Percentiles rank a stretch among this genome's conserved stretches.
These are phyloP conservation scores for Jasminum sambac DNA, from an alignment of 257 asterid species.

Conservation along the genomic window DNA sequence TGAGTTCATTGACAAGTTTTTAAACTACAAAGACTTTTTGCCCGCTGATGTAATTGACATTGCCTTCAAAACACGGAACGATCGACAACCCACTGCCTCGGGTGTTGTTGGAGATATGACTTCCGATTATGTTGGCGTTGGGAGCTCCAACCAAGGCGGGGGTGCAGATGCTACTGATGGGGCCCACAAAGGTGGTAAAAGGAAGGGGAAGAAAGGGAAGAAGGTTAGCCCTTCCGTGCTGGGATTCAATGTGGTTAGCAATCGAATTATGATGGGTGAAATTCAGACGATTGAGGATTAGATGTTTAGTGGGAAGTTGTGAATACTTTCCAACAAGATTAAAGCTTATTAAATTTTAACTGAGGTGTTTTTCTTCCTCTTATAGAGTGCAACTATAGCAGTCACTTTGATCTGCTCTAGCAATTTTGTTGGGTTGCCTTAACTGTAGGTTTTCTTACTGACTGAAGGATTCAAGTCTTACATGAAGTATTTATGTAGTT, in stretches of 20 bases:
- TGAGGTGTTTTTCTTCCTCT: constrained; percentile 39
- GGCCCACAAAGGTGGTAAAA: constrained; percentile 60
- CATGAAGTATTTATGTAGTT: background rate
- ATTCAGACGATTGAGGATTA: constrained; percentile 82
- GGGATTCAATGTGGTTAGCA: constrained; percentile 95
- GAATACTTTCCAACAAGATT: constrained; percentile 43
- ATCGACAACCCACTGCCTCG: constrained; percentile 36
- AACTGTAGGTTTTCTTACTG: constrained; percentile 25
- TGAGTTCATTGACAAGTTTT: constrained; percentile 83
- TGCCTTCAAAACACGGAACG: constrained; percentile 60
- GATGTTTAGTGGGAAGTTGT: constrained; percentile 35
- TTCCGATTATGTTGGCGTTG: constrained; percentile 38
- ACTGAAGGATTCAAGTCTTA: background rate
- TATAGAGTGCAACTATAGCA: constrained; percentile 51
- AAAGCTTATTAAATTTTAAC: constrained; percentile 12
- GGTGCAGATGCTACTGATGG: constrained; percentile 38
- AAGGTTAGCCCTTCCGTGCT: constrained; percentile 74
- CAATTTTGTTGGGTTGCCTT: constrained; percentile 51
- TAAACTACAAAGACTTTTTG: constrained; percentile 77
- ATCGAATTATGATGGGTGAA: constrained; percentile 99
- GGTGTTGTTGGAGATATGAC: constrained; percentile 36
- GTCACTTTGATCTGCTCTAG: constrained; percentile 50
- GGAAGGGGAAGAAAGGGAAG: constrained; percentile 82
- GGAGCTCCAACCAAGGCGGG: constrained; percentile 33
- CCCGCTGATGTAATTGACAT: constrained; percentile 73